Evolutionary conservation across 1,284 basidiomycete species (phyloP), one percentile per base, ranked within the genome.

Genomic region (Ganoderma sp.): DNA sequence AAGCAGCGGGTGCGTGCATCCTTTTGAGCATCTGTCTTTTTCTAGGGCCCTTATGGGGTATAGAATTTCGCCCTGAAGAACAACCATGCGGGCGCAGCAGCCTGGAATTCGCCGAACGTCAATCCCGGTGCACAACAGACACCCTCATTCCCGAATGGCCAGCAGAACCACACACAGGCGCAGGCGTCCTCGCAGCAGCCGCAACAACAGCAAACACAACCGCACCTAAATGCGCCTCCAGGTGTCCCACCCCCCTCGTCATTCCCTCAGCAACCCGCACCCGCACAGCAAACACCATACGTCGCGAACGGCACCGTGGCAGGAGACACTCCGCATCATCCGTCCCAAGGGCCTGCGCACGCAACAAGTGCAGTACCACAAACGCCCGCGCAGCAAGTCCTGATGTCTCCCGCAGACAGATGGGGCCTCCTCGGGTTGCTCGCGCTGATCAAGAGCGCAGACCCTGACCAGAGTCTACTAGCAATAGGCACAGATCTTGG

Each of bases 351-450:
- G 41, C 74, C 74, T 52, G 74, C 74, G 63, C 75, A 76, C 69
- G 70, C 75, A 57, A 69, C 77, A 42, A 70, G 69, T 58, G 71
- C 77, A 37, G 74, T 78, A 66, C 90, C 95, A 69, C 90, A 94
- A 76, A 94, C 96, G 68, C 96, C 97, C 0, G 96, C 96, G 52
- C 95, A 98, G 79, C 97, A 99, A 82, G 90, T 99, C 22, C 85
- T 99, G 64, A 90, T 94, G 73, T 95, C 93, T 64, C 95, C 97
- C 0, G 97, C 97, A 66, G 97, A 99, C 80, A 88, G 96, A 73
- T 99, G 97, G 91, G 97, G 97, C 0, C 83, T 99, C 48, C 81
- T 98, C 63, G 95, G 95, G 2, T 82, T 99, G 70, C 83, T 99
- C 69, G 91, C 93, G 67, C 88, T 97, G 84, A 97, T 99, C 80